Percentiles rank a stretch among this genome's conserved stretches.
Evolutionary conservation across 2,329 filamentous ascomycete species (phyloP).

Genomic region (Claviceps paspali): DNA sequence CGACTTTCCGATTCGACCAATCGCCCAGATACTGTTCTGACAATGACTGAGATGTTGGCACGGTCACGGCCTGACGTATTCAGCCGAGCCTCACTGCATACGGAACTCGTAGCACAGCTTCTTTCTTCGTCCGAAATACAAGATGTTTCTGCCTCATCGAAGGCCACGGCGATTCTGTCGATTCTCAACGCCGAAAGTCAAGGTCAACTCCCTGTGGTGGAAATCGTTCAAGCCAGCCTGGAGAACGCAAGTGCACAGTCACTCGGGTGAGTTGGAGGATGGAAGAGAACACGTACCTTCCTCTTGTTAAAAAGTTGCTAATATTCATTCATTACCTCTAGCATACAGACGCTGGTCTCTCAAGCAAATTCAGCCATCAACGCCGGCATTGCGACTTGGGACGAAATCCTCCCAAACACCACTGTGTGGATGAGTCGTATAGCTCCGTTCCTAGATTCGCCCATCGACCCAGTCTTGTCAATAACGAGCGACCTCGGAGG

Average conservation of each 20-base stretch:
- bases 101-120: constrained; percentile 35
- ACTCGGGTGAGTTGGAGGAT: constrained; percentile 31
- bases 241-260: constrained; percentile 33
- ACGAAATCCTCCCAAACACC: constrained; percentile 46
- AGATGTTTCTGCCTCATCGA: constrained; percentile 22
- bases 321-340: constrained; percentile 10
- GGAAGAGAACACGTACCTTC: not conserved
- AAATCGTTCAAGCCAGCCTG: constrained; percentile 40
- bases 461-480: constrained; percentile 49
- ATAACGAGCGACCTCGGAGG: constrained; percentile 61
- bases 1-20: constrained; percentile 18
- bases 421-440: constrained; percentile 53
- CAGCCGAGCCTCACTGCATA: constrained; percentile 27
- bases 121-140: constrained; percentile 37
- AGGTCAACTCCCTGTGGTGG: constrained; percentile 29
- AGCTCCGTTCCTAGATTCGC: constrained; percentile 31
- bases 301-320: not conserved
- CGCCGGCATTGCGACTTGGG: constrained; percentile 12
- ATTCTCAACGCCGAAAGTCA: constrained; percentile 29
- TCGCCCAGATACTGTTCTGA: constrained; percentile 19
- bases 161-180: constrained; percentile 26
- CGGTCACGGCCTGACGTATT: constrained; percentile 29
- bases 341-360: constrained; percentile 36
- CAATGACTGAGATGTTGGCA: constrained; percentile 32
- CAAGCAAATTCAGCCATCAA: constrained; percentile 23